Conservation (phyloP, 2,329 filamentous ascomycete species). For the Beauveria pseudobassiana region DNA sequence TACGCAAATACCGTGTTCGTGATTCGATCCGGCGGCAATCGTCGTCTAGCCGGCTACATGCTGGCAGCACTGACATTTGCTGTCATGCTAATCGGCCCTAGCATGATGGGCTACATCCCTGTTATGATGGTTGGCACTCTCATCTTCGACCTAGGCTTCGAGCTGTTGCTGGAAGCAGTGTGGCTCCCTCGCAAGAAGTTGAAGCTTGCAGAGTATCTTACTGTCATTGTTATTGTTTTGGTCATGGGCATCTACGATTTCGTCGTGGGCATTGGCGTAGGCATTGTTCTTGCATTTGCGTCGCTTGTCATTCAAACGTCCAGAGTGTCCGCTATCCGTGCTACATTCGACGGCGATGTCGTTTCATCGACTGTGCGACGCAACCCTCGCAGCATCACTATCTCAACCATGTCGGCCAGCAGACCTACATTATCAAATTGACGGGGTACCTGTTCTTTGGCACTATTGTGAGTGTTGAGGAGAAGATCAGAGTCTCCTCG, state of each 20-base stretch:
- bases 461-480: slow-evolving; percentile 91
- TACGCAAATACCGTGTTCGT: slow-evolving; percentile 98
- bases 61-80: slow-evolving; percentile 73
- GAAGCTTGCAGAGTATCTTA: slow-evolving; percentile 80
- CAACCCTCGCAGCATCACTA: slow-evolving; percentile 83
- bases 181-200: slow-evolving; percentile 85
- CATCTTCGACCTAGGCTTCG: slow-evolving; percentile 92
- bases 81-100: slow-evolving; percentile 78
- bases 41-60: slow-evolving; percentile 76
- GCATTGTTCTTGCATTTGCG: slow-evolving; percentile 84
- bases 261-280: slow-evolving; percentile 85
- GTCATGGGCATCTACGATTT: slow-evolving; percentile 98
- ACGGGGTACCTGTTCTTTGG: slow-evolving; percentile 97
- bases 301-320: slow-evolving; percentile 90
- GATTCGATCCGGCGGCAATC: slow-evolving; percentile 85
- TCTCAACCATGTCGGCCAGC: slow-evolving; percentile 73
- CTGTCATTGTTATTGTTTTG: slow-evolving; percentile 80
- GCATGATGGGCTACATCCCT: slow-evolving; percentile 87
- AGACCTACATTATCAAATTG: slow-evolving; percentile 87
- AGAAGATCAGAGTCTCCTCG: slow-evolving; percentile 71
- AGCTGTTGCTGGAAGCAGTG: slow-evolving; percentile 80
- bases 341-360: slow-evolving; percentile 81
- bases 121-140: slow-evolving; percentile 94
- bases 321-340: slow-evolving; percentile 78
- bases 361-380: slow-evolving; percentile 88